Evolutionary conservation across 371 early-diverging fungal species (phyloP).

Genomic region (Amoeboaphelidium protococcarum): DNA sequence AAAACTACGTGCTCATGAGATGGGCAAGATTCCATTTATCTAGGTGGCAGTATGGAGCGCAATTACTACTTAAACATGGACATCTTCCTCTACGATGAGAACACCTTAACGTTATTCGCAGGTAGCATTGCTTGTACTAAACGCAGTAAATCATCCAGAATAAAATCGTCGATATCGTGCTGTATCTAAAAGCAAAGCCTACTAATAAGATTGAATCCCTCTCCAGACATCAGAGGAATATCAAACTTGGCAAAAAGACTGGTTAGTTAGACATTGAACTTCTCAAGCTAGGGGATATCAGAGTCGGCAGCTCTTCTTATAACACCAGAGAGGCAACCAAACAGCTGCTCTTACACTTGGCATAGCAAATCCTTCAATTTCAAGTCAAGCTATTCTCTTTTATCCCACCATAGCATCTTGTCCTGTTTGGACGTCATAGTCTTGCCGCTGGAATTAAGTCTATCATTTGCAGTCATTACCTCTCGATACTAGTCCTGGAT

Average conservation of each 20-base stretch:
- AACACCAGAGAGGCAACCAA: neutral
- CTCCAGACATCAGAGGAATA: neutral
- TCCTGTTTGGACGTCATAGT: neutral
- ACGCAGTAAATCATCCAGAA: neutral
- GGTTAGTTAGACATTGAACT: neutral
- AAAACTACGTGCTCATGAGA: neutral
- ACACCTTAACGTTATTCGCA: neutral
- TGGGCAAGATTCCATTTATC: neutral
- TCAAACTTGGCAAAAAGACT: neutral
- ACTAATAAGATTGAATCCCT: neutral
- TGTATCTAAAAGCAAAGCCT: neutral
- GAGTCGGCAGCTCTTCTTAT: neutral
- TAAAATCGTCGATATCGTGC: neutral
- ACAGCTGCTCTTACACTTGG: neutral
- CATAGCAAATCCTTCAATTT: neutral
- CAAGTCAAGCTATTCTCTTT: neutral
- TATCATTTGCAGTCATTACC: too few relatives aligned
- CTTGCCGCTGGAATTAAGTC: neutral
- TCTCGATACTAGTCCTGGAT: too few relatives aligned
- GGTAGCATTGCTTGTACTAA: neutral
- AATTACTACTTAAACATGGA: neutral
- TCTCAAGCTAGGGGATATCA: neutral
- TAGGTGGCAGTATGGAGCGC: neutral
- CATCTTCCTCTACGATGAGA: neutral
- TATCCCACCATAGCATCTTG: neutral